Evolutionary conservation across 1,284 basidiomycete species (phyloP), one percentile per base, ranked within the genome.

Genomic region (Ceratorhiza oryzae-sativae): DNA sequence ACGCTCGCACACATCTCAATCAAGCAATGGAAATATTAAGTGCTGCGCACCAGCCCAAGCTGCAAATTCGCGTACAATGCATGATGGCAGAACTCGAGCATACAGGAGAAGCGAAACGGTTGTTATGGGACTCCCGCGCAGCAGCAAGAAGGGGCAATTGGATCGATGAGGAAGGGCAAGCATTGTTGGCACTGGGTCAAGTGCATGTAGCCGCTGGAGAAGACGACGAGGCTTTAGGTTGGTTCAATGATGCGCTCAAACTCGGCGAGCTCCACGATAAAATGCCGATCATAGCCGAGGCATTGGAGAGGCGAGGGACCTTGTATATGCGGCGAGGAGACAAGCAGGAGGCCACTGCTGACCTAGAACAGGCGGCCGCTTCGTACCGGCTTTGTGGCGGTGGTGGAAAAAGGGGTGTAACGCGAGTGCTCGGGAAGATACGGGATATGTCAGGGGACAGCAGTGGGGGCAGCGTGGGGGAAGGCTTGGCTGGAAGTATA

Each of bases 171-270:
- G 63, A 68, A 34, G 51, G 63, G n/a, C n/a, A 23, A n/a, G 63
- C 63, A 34, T 20, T 68, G 23, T 42, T 68, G 23, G 32, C 49
- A 13, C 41, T 68, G 20, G 63, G 63, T 13, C 34, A 68, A n/a
- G 63, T 68, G 30, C 63, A 68, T 56, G 63, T 68, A 3, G 63
- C 63, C 27, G 63, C 63, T 30, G 63, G 51, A 49, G 63, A 68
- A 27, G 63, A 68, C 39, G 63, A 68, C 20, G 63, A 68, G 18
- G 63, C 63, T 27, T 10, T 55, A 10, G 63, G 63, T 2, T 68
- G 63, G 63, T 68, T 56, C 39, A 46, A 32, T 23, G 63, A 68
- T 12, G 63, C 63, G 9, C 25, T 68, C 15, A 68, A 18, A 20
- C 63, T 68, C 18, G 63, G 63, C 13, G 63, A 68, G 25, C 39